Base-by-base conservation (phyloP, 192 early-diverging fungal species). In the Coemansia furcata region DNA sequence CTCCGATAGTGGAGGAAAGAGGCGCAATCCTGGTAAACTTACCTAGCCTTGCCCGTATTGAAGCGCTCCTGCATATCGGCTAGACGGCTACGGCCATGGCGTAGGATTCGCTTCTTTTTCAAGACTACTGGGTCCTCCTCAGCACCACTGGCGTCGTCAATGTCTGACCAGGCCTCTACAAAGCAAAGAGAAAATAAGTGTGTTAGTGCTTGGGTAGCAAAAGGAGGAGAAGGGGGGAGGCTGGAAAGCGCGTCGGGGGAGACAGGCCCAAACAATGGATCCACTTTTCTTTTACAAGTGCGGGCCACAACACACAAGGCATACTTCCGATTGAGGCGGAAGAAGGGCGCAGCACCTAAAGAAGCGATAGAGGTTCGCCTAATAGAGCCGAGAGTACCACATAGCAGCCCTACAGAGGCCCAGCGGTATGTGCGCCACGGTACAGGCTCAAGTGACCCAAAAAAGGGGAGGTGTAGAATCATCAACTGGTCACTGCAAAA, bases 101-200 rank as follows among this genome's bases (percentile, higher is more conserved):
- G 79, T 62, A 81, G 64, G 54, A 72, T 63, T 40, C 79, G 79
- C 49, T 81, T 81, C 71, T 72, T 76, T 50, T 65, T 68, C 35
- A 58, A 42, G 7, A 76, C 67, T 17, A 68, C 23, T 5, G 57
- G 54, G 39, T 73, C 74, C 61, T 81, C 79, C 29, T 71, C 43
- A 44, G 49, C 71, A 6, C 32, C 54, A 43, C 79, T 81, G 67
- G 67, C 67, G 67, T 81, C 79, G 7, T 81, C 79, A 67, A 81
- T 69, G 23, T 76, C 79, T 17, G 79, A 81, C 79, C 79, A 81
- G 64, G 70, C 61, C 35, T 81, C 79, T 81, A 76, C 65, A 69
- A 32, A 36, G 33, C 5, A 14, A n/a, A 44, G 30, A 33, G 42
- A 29, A 42, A 57, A 57, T 42, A 39, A 14, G 29, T 30, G 30